A percentile compares a stretch with the other conserved stretches of the same genome.
Conservation (phyloP, 2,329 filamentous ascomycete species). For the Calcarisporium arbuscula region DNA sequence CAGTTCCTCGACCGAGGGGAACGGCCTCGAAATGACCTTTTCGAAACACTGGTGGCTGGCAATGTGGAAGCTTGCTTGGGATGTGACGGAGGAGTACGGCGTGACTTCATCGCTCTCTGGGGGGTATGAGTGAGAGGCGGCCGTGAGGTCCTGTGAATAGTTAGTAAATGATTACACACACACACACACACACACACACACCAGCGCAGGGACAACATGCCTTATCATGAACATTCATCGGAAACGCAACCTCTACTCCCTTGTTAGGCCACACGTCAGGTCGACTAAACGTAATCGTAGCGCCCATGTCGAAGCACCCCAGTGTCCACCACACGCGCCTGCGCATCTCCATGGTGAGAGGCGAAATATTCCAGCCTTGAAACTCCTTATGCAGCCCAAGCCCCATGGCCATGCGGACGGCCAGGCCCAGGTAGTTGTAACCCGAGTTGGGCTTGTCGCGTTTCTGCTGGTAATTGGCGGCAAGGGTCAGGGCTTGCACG, state of each 20-base stretch:
- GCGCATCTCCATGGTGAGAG: constrained; percentile 27
- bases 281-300: constrained; percentile 40
- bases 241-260: constrained; percentile 35
- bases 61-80: constrained; percentile 38
- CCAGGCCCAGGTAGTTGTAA: constrained; percentile 46
- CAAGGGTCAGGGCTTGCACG: constrained; percentile 37
- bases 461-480: constrained; percentile 45
- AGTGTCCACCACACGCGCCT: constrained; percentile 31
- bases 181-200: too few relatives aligned
- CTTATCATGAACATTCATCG: constrained; percentile 37
- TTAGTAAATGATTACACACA: constrained; percentile 7
- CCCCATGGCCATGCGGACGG: constrained; percentile 42
- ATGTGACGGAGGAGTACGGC: constrained; percentile 35
- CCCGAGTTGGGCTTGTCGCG: constrained; percentile 44
- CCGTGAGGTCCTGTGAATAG: constrained; percentile 21
- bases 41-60: constrained; percentile 38
- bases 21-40: constrained; percentile 36
- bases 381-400: constrained; percentile 44
- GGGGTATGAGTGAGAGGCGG: constrained; percentile 25
- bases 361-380: constrained; percentile 22
- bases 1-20: constrained; percentile 33
- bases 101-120: constrained; percentile 31
- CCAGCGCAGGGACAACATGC: constrained; percentile 14
- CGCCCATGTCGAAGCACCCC: constrained; percentile 40
- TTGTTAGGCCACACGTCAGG: constrained; percentile 33